Conservation (phyloP, 257 asterid genomes). For the Paraleonurus japonicus region DNA sequence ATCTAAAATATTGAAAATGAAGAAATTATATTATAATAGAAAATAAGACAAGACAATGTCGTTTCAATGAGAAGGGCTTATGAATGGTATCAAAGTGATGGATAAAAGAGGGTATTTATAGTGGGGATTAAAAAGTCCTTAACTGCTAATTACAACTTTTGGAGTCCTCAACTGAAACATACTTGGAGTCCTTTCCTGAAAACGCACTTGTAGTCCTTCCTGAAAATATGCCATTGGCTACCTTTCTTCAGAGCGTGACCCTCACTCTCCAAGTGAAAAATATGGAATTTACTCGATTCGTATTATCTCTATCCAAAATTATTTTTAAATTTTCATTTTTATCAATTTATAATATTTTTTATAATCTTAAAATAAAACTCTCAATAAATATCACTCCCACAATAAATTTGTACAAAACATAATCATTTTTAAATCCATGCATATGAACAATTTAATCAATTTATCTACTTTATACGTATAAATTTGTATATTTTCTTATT, state of each 20-base stretch:
- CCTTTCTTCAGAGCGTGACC: background rate
- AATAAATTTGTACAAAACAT: too few species aligned
- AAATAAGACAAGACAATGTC: background rate
- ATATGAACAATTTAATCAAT: too few species aligned
- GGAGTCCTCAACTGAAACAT: constrained; percentile 42
- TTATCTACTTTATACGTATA: too few species aligned
- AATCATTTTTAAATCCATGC: too few species aligned
- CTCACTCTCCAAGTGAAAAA: background rate
- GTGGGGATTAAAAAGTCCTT: constrained; percentile 43
- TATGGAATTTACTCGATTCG: background rate
- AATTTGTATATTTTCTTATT: too few species aligned
- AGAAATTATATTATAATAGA: background rate
- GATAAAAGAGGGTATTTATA: constrained; percentile 43
- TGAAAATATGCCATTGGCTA: constrained; percentile 20
- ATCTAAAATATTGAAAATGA: background rate
- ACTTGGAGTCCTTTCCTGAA: constrained; percentile 40
- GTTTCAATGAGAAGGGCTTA: background rate
- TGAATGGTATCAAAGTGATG: background rate
- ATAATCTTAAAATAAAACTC: too few species aligned
- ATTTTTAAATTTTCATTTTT: too few species aligned
- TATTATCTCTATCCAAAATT: too few species aligned
- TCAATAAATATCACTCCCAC: too few species aligned
- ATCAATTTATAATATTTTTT: too few species aligned
- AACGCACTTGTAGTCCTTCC: constrained; percentile 44
- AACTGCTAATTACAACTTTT: constrained; percentile 34